Evolutionary conservation across 2,329 filamentous ascomycete species (phyloP), one percentile per base, ranked within the genome.

Genomic region (Colletotrichum lentis): DNA sequence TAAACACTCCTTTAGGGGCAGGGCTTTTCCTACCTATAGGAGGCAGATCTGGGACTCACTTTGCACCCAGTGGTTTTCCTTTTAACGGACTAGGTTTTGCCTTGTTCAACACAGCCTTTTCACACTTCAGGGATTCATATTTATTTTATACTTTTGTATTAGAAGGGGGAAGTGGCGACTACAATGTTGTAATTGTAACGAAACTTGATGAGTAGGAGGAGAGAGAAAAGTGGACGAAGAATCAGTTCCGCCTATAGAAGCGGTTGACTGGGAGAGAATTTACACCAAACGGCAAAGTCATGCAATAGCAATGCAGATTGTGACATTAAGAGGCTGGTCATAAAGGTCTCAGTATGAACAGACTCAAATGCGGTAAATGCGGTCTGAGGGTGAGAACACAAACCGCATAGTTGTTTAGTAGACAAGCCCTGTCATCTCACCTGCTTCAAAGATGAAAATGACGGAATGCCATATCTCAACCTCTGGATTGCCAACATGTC

Each of bases 131-230:
- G 35, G 62, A 55, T 44, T 35, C 31, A 35, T 35, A 10, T 10
- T 35, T 35, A 35, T 35, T 35, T 35, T 7, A 35, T 7, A 35
- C 2, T 35, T 57, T 66, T 58, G 46, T 64, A 62, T 63, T 70
- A 70, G 69, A 67, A 66, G 47, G 64, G 62, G 57, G 62, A 69
- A 70, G 65, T 66, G 59, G 67, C 69, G 67, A 70, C 67, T 70
- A 67, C 62, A 61, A 54, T 47, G 69, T 67, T 70, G 69, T 69
- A 70, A 63, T 70, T 63, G 67, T 70, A 67, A 70, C 67, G 62
- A 68, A 68, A 60, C 50, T 66, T 66, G 41, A 70, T 49, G 69
- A 70, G 46, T 35, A 60, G 52, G 43, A 61, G 55, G 46, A 24
- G 44, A 31, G 52, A 41, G 14, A 47, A 8, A 47, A 50, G 18